Evolutionary conservation across 495 filamentous ascomycete genomes (phyloP).

Genomic region (Hypoxylon cercidicola): DNA sequence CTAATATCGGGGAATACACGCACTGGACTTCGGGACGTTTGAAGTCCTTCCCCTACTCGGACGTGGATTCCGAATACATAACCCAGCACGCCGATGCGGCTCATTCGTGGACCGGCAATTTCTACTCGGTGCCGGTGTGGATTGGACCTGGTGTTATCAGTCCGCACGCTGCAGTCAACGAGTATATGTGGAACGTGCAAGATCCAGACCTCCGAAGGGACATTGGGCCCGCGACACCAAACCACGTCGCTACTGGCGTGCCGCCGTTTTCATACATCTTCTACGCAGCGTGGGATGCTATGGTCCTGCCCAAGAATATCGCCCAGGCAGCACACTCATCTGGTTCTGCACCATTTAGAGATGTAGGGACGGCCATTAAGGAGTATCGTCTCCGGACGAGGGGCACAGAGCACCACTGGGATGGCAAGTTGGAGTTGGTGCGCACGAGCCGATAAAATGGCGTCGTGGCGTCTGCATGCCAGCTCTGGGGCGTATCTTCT

Average conservation of each 20-base stretch:
- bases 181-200: slow-evolving; percentile 52
- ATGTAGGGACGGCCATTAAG: slow-evolving; percentile 54
- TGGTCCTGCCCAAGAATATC: slow-evolving; percentile 36
- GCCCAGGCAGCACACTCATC: slow-evolving; percentile 22
- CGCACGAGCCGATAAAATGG: slow-evolving; percentile 18
- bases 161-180: slow-evolving; percentile 45
- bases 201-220: slow-evolving; percentile 37
- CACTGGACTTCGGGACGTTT: slow-evolving; percentile 41
- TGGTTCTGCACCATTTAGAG: slow-evolving; percentile 45
- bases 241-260: slow-evolving; percentile 54
- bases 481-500: neutral
- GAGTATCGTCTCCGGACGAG: slow-evolving; percentile 47
- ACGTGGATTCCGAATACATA: slow-evolving; percentile 35
- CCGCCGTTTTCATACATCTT: slow-evolving; percentile 51
- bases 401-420: slow-evolving; percentile 43
- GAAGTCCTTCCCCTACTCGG: slow-evolving; percentile 42
- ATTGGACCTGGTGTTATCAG: slow-evolving; percentile 45
- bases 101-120: slow-evolving; percentile 38
- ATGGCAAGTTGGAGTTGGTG: slow-evolving; percentile 42
- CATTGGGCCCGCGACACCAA: slow-evolving; percentile 51
- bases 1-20: slow-evolving; percentile 14
- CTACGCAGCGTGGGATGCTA: slow-evolving; percentile 54
- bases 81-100: slow-evolving; percentile 30
- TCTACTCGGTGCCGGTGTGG: slow-evolving; percentile 49
- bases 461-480: neutral